phyloP scores from a whole-genome alignment of 441 rosid species.

The Cnidoscolus chayamansa region DNA sequence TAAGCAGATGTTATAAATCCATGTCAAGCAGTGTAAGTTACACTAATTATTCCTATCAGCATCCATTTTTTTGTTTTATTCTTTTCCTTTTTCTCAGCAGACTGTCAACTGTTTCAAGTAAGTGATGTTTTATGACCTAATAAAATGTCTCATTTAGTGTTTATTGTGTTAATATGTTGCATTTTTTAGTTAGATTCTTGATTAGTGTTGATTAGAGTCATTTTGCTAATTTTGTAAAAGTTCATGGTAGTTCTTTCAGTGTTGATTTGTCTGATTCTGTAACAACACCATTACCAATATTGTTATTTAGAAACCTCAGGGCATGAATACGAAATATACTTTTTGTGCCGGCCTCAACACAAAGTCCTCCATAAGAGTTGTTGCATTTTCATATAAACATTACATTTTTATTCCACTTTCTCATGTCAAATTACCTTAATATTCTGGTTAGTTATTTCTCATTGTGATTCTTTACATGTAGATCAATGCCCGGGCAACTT shows the following conservation, averaged over 20 bases:
- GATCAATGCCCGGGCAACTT: conserved; percentile 89
- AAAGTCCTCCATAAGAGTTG: neutral
- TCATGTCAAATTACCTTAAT: conserved; percentile 5
- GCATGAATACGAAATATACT: neutral
- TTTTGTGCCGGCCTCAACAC: neutral
- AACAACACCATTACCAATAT: no score
- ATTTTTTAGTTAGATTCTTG: no score
- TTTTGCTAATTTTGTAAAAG: no score
- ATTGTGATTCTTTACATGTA: conserved; percentile 31
- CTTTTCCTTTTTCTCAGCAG: neutral
- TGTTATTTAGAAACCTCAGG: neutral
- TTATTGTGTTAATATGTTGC: no score
- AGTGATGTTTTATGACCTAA: no score
- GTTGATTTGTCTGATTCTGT: neutral
- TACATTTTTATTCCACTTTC: neutral
- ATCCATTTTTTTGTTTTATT: neutral
- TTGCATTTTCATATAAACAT: neutral
- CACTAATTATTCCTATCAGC: neutral
- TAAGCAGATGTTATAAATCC: no score
- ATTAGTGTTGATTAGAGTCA: no score
- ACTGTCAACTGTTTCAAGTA: neutral
- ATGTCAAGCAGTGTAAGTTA: no score
- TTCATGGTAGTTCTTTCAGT: neutral
- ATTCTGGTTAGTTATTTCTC: conserved; percentile 16
- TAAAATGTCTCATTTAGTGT: no score